Evolutionary conservation across 495 filamentous ascomycete genomes (phyloP), one percentile per base, ranked within the genome.

Genomic region (Melanomma pulvis-pyrius): DNA sequence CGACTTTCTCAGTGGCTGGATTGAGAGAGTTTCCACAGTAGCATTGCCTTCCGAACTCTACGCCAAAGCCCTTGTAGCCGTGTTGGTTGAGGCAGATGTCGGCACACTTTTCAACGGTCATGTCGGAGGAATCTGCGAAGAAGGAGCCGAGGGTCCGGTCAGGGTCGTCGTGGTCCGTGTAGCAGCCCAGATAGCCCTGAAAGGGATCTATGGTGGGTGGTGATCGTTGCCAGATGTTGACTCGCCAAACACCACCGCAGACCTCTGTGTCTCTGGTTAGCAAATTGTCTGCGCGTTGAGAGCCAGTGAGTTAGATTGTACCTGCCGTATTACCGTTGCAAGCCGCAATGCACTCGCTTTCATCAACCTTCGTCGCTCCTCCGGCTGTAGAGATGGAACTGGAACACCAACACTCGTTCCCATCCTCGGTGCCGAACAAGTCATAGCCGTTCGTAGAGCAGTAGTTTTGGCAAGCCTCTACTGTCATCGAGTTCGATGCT

Each of bases 201-300:
- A 41, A 41, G 36, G 36, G 36, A 41, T 41, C 36, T 41, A 41
- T 41, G 36, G 36, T 41, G 36, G 17, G 36, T 41, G 36, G 36
- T 41, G 36, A 41, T 41, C 36, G 8, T 41, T 41, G 36, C 36
- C 36, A 41, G 36, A 8, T 41, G 36, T 41, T 41, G 36, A 41
- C 36, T 41, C 36, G 36, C 36, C 36, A 8, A 41, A 41, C 36
- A 41, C 36, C 36, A 17, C 36, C 36, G 36, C 36, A 8, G 17
- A 41, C 36, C 17, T 41, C 36, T 41, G 36, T 41, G 36, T 41
- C 36, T 86, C 74, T 93, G 82, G 13, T 82, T 82, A n/a, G n/a
- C n/a, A n/a, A n/a, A n/a, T n/a, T n/a, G n/a, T n/a, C n/a, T n/a
- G n/a, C n/a, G n/a, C n/a, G n/a, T n/a, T n/a, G n/a, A n/a, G n/a